Base-by-base conservation (phyloP, 129 eudicot species). In the Scalesia atractyloides region DNA sequence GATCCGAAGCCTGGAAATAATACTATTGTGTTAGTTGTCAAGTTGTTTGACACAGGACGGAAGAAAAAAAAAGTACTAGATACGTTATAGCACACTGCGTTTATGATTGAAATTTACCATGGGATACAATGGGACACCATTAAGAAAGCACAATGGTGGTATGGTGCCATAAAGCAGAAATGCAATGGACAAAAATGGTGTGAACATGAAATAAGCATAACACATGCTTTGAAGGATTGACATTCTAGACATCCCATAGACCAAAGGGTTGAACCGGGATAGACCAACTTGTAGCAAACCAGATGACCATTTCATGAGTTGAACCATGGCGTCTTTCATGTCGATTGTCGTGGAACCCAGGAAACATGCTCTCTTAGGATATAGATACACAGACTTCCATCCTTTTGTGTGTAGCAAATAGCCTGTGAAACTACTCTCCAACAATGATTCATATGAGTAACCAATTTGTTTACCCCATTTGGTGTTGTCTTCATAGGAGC, bases 391-490 rank as follows among this genome's bases (percentile, higher is more conserved):
- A 0, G 96, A 89, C 10, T 68, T 81, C 98, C 98, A 89, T 19
- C 98, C 98, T 80, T 64, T 84, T 64, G 88, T 73, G 71, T 93
- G 96, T 53, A 93, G 50, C 3, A 84, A 47, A 72, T 81, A 89
- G 7, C 98, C 96, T 2, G 92, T 89, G 90, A 81, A 89, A 33
- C 88, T 72, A 76, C 88, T 82, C 73, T 92, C 98, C 67, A 89
- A 26, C 75, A 92, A 64, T 17, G 85, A 87, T 9, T 85, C 88
- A 4, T 92, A 92, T 2, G 86, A 87, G 82, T 81, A 92, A 60
- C 98, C 96, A 22, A 92, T 79, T 86, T 89, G 87, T 78, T 83
- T 75, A 33, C 97, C 97, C 97, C 97, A 92, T 84, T 70, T 67
- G 5, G 94, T 88, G 77, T 83, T 73, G 4, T 82, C 53, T 66